Conservation (phyloP, 192 early-diverging fungal genomes). For the Spizellomyces punctatus region DNA sequence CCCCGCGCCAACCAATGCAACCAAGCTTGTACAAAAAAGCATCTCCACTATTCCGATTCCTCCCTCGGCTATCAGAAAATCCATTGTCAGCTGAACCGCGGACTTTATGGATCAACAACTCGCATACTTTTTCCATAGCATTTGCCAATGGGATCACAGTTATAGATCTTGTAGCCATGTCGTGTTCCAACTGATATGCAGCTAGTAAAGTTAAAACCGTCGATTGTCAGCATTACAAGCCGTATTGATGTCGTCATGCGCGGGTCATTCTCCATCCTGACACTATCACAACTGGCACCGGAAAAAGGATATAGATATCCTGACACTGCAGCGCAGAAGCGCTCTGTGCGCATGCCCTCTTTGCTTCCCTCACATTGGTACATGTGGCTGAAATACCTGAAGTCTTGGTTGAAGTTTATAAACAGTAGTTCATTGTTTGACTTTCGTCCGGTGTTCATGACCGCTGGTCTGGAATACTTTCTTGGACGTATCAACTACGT, state of each 20-base stretch:
- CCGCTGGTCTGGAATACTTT: neutral
- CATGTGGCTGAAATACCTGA: constrained; percentile 15
- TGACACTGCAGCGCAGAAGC: too few relatives aligned
- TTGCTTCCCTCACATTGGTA: neutral
- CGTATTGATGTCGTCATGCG: too few relatives aligned
- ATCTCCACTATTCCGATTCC: constrained; percentile 96
- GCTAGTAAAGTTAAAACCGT: constrained; percentile 15
- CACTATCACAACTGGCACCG: too few relatives aligned
- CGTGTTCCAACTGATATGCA: constrained; percentile 89
- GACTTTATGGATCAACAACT: neutral
- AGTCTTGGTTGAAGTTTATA: constrained; percentile 60
- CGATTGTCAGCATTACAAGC: neutral
- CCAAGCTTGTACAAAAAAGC: constrained; percentile 95
- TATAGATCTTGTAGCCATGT: constrained; percentile 93
- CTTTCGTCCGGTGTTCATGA: constrained; percentile 43
- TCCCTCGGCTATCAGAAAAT: constrained; percentile 62
- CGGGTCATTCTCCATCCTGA: too few relatives aligned
- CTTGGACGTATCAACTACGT: too few relatives aligned
- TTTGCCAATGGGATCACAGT: constrained; percentile 95
- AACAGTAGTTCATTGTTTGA: constrained; percentile 48
- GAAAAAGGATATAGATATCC: too few relatives aligned
- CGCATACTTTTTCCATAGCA: constrained; percentile 80
- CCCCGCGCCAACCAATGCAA: constrained; percentile 93
- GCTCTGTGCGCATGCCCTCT: too few relatives aligned
- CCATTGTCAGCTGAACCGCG: neutral